A percentile compares a stretch with the other conserved stretches of the same genome.
Evolutionary conservation across 1,139 yeast species (phyloP).

Genomic region (Zhuliangozyma blackwelliae): DNA sequence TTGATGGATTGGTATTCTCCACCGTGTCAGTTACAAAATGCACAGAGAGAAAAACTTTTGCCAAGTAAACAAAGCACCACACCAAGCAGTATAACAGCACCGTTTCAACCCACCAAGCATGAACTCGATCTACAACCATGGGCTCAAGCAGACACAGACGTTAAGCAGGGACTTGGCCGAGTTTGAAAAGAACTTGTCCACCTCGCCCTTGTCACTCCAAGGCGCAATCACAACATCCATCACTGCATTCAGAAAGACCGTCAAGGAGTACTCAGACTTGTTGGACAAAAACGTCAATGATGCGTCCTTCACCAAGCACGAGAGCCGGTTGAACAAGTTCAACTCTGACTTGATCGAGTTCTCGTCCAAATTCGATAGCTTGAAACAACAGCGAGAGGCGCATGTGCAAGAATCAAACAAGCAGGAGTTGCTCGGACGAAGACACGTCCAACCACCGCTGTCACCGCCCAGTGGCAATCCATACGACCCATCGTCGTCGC

Average conservation of each 20-base stretch:
- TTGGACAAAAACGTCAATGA: conserved; percentile 56
- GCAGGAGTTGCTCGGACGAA: conserved; percentile 60
- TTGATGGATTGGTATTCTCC: not conserved
- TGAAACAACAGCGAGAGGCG: conserved; percentile 65
- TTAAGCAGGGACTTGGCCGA: conserved; percentile 62
- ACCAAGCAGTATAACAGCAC: not conserved
- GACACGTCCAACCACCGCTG: conserved; percentile 20
- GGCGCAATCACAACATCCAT: conserved; percentile 83
- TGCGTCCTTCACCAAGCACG: conserved; percentile 59
- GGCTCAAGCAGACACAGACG: conserved; percentile 76
- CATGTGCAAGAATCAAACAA: conserved; percentile 48
- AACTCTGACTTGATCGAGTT: conserved; percentile 55
- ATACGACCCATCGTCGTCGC: conserved; percentile 30
- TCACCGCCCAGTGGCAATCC: conserved; percentile 53
- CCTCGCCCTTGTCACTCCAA: conserved; percentile 72
- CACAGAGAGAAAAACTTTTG: not conserved
- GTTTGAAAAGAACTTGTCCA: conserved; percentile 63
- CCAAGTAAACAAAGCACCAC: conserved; percentile 1
- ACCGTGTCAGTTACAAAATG: not conserved
- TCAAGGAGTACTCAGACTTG: conserved; percentile 70
- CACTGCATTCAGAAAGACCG: conserved; percentile 68
- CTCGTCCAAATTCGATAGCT: conserved; percentile 52
- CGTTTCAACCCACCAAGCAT: conserved; percentile 9
- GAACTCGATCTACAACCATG: conserved; percentile 89
- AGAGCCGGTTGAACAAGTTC: conserved; percentile 57